Conservation (phyloP, 352 stramenopile genomes). For the Pythium phragmiticola region DNA sequence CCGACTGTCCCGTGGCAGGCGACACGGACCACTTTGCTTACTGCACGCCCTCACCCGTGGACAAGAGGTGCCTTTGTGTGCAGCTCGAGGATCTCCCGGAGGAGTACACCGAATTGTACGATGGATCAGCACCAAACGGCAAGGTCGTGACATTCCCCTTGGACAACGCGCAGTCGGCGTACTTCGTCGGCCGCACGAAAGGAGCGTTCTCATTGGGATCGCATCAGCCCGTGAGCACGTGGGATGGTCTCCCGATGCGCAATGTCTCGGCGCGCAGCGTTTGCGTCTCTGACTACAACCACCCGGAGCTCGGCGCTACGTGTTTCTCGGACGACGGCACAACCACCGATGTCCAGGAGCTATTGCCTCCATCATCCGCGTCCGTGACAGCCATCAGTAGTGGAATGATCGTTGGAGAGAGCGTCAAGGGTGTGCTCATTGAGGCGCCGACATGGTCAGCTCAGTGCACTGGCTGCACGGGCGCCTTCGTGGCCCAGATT, state of each 20-base stretch:
- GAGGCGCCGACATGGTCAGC: conserved; percentile 6
- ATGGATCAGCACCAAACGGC: conserved; percentile 7
- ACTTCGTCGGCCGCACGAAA: conserved; percentile 11
- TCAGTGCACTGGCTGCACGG: conserved; percentile 16
- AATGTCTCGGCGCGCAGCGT: conserved; percentile 4
- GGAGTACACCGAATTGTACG: conserved; percentile 19
- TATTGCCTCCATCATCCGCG: background rate
- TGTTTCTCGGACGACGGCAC: background rate
- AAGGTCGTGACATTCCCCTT: background rate
- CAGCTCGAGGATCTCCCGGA: conserved; percentile 18
- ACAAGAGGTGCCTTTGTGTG: conserved; percentile 13
- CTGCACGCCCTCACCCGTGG: conserved; percentile 15
- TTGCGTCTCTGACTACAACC: conserved; percentile 14
- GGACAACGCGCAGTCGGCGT: background rate
- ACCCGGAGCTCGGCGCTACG: conserved; percentile 16
- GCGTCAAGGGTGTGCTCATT: conserved; percentile 1
- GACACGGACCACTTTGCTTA: conserved; percentile 21
- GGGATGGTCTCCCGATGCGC: conserved; percentile 4
- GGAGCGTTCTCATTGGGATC: conserved; percentile 4
- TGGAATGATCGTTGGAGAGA: conserved; percentile 2
- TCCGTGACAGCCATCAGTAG: background rate
- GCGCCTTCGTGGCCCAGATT: conserved; percentile 13
- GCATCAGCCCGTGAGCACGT: background rate
- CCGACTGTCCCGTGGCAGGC: conserved; percentile 10
- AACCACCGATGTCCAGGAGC: background rate